Conservation (phyloP, 2,329 filamentous ascomycete genomes). For the Parascedosporium putredinis region DNA sequence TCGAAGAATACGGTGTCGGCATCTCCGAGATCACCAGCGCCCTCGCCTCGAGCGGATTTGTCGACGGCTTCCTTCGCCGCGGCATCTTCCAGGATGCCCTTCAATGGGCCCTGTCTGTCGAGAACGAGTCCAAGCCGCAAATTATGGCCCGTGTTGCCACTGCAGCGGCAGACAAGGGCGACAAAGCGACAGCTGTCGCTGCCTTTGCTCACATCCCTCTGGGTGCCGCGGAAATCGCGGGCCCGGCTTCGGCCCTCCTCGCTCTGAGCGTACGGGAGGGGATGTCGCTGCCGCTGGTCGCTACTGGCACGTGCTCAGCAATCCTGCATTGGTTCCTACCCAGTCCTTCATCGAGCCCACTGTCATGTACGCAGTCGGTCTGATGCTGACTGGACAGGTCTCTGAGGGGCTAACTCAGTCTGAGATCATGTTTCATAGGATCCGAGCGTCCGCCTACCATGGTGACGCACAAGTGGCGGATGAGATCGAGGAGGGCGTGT, state of each 20-base stretch:
- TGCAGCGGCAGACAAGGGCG: slow-evolving; percentile 68
- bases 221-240: slow-evolving; percentile 36
- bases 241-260: slow-evolving; percentile 68
- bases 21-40: slow-evolving; percentile 57
- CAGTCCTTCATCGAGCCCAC: slow-evolving; percentile 72
- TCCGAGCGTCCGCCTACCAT: slow-evolving; percentile 47
- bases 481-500: slow-evolving; percentile 78
- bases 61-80: slow-evolving; percentile 64
- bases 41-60: slow-evolving; percentile 63
- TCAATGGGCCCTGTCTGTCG: slow-evolving; percentile 57
- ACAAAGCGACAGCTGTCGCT: slow-evolving; percentile 55
- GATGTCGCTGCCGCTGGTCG: slow-evolving; percentile 66
- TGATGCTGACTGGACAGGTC: slow-evolving; percentile 76
- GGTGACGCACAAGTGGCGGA: slow-evolving; percentile 49
- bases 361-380: slow-evolving; percentile 79
- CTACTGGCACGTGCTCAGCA: slow-evolving; percentile 69
- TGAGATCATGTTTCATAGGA: slow-evolving; percentile 77
- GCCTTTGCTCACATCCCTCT: slow-evolving; percentile 51
- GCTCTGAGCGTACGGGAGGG: slow-evolving; percentile 78
- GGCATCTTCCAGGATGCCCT: slow-evolving; percentile 66
- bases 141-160: slow-evolving; percentile 66
- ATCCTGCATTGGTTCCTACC: slow-evolving; percentile 47
- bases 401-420: slow-evolving; percentile 71
- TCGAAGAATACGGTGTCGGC: slow-evolving; percentile 48
- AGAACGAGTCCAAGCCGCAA: slow-evolving; percentile 40